Conservation (phyloP, 257 asterid species). For the Nicotiana benthamiana region DNA sequence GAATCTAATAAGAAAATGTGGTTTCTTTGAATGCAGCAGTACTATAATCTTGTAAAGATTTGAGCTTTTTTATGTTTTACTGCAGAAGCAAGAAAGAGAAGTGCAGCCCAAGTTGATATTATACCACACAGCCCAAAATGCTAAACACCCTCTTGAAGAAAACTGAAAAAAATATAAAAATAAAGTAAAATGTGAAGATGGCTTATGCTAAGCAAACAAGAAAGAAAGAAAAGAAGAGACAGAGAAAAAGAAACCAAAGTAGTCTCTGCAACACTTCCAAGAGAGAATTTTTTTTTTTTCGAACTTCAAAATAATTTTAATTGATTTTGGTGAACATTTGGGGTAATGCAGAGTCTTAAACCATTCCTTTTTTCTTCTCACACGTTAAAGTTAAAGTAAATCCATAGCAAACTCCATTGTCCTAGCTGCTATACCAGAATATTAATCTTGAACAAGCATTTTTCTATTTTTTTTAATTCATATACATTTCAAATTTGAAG, state of each 20-base stretch:
- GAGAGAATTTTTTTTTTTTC: slow-evolving; percentile 31
- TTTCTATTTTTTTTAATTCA: neutral
- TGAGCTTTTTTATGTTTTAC: neutral
- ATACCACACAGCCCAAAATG: slow-evolving; percentile 7
- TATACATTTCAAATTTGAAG: neutral
- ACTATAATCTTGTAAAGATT: neutral
- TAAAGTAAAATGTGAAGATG: slow-evolving; percentile 37
- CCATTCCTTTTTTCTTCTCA: slow-evolving; percentile 19
- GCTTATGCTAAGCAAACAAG: slow-evolving; percentile 19
- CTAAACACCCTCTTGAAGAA: slow-evolving; percentile 3
- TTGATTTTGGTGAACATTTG: neutral
- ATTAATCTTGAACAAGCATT: neutral
- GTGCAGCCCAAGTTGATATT: neutral
- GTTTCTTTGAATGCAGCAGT: neutral
- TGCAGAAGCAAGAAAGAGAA: neutral
- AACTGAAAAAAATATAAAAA: neutral
- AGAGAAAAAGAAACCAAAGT: slow-evolving; percentile 27
- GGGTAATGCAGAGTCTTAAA: slow-evolving; percentile 9
- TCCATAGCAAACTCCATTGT: slow-evolving; percentile 12
- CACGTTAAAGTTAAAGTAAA: slow-evolving; percentile 52
- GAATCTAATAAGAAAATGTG: neutral
- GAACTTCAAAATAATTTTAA: slow-evolving; percentile 17
- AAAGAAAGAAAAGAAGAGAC: slow-evolving; percentile 13
- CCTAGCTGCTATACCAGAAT: neutral
- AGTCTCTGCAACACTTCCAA: slow-evolving; percentile 36